Base-by-base conservation (phyloP, 2,329 filamentous ascomycete genomes). In the Fusarium hostae region DNA sequence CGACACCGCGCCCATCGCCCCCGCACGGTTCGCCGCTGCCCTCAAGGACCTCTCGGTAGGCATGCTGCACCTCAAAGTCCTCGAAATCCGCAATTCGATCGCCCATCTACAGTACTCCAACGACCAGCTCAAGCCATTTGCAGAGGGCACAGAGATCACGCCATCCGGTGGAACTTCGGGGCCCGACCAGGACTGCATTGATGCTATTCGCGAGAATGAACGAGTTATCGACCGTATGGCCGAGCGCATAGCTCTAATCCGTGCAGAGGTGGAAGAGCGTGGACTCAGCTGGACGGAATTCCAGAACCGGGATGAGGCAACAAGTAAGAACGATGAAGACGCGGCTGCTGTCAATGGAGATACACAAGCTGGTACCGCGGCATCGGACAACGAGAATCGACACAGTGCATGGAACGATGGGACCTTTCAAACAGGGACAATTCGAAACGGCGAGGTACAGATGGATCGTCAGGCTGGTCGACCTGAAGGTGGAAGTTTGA, bases 61-160 rank as follows among this genome's bases (percentile, higher is more conserved):
- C 69, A 87, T 87, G 63, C 89, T 95, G 10, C 90, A 92, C 81
- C 86, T 92, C 81, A 94, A 94, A 81, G 88, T 91, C 65, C 88
- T 92, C 78, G 93, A 95, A 80, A 86, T 95, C 68, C 89, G 88
- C 79, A 94, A 94, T 86, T 89, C 86, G 75, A 91, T 94, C 78
- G 86, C 87, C 28, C 92, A 95, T 80, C 89, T 95, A 30, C 87
- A 91, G 76, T 90, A 90, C 79, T 92, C 90, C 70, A 95, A 94
- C 82, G 86, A 87, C 70, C 89, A 94, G 79, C 89, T 94, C 64
- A 84, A 86, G 60, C 91, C 91, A 37, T 94, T 89, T 75, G 90
- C 91, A 61, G 86, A 89, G 18, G 86, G 85, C 32, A 76, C 78
- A 26, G 79, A 79, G 5, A 76, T 81, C 1, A 77, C 82, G n/a